A percentile compares a stretch with the other conserved stretches of the same genome.
Evolutionary conservation across 164 flowering plant species (phyloP).

Genomic region (grape (Vitis vinifera)): DNA sequence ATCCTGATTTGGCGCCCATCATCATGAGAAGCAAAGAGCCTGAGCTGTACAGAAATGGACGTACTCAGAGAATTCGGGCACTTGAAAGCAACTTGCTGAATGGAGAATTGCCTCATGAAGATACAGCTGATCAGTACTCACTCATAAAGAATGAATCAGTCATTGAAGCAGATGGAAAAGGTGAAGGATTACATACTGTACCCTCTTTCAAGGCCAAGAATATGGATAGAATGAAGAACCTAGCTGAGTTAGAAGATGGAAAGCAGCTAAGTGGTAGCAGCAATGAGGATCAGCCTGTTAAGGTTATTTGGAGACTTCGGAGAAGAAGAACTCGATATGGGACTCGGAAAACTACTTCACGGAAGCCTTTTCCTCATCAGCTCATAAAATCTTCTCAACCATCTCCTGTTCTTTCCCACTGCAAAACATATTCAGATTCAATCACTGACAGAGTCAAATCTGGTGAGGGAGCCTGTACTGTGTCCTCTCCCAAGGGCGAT

Average conservation of each 20-base stretch:
- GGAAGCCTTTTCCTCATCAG: conserved; percentile 15
- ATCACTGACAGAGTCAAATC: conserved; percentile 10
- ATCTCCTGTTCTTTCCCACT: conserved; percentile 17
- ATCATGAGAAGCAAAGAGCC: conserved; percentile 58
- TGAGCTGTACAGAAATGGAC: conserved; percentile 61
- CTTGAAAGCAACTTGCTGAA: conserved; percentile 40
- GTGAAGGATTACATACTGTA: conserved; percentile 9
- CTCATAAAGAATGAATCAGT: conserved; percentile 17
- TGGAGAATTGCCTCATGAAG: conserved; percentile 27
- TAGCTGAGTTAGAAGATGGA: conserved; percentile 11
- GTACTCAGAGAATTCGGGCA: conserved; percentile 77
- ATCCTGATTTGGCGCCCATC: conserved; percentile 52
- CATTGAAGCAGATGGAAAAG: conserved; percentile 20
- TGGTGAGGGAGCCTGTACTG: conserved; percentile 10
- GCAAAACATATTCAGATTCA: conserved; percentile 12
- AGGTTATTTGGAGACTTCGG: conserved; percentile 15
- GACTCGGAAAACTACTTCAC: conserved; percentile 13
- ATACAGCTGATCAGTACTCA: conserved; percentile 16
- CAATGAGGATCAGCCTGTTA: conserved; percentile 18
- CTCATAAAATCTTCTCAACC: conserved; percentile 16
- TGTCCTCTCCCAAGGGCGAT: conserved; percentile 1
- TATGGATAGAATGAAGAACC: conserved; percentile 10
- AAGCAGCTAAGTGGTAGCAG: conserved; percentile 6
- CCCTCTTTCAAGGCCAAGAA: conserved; percentile 21
- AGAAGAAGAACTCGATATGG: conserved; percentile 30